Conservation (phyloP, 169 alveolate genomes). For the Plasmodium knowlesi region DNA sequence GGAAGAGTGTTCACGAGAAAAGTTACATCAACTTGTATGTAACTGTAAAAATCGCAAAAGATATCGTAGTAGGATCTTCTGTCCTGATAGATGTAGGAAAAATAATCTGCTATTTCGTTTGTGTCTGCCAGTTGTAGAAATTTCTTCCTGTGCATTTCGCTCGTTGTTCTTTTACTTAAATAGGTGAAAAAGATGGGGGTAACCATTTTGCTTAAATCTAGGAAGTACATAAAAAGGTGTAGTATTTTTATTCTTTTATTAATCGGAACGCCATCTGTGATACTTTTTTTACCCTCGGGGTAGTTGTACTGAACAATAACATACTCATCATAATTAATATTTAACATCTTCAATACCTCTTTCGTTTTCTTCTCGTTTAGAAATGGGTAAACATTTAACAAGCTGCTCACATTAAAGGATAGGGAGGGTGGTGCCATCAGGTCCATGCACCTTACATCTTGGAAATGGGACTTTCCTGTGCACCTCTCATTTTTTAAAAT, state of each 20-base stretch:
- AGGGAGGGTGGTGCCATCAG: slow-evolving; percentile 2
- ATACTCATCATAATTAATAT: slow-evolving; percentile 62
- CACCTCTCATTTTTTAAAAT: slow-evolving; percentile 42
- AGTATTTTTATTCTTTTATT: slow-evolving; percentile 51
- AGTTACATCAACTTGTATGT: slow-evolving; percentile 23
- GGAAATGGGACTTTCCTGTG: slow-evolving; percentile 9
- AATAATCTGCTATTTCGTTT: slow-evolving; percentile 44
- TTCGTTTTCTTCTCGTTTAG: slow-evolving; percentile 37
- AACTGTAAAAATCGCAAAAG: slow-evolving; percentile 42
- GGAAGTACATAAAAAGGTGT: slow-evolving; percentile 53
- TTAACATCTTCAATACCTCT: slow-evolving; percentile 32
- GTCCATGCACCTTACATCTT: slow-evolving; percentile 52
- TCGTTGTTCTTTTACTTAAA: slow-evolving; percentile 37
- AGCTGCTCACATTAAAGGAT: slow-evolving; percentile 25
- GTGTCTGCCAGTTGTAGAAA: slow-evolving; percentile 49
- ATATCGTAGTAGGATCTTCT: slow-evolving; percentile 68
- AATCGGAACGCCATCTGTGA: slow-evolving; percentile 9
- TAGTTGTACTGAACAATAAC: slow-evolving; percentile 6
- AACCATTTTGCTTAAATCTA: slow-evolving; percentile 65
- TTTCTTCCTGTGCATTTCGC: slow-evolving; percentile 58
- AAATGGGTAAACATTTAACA: slow-evolving; percentile 47
- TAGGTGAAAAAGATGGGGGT: slow-evolving; percentile 57
- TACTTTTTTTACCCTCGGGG: not conserved
- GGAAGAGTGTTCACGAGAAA: slow-evolving; percentile 70
- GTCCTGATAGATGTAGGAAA: slow-evolving; percentile 41